A percentile compares a stretch with the other conserved stretches of the same genome.
These are phyloP conservation scores for Litchi chinensis DNA, from an alignment of 345 rosid genomes.

Conservation along the genomic window DNA sequence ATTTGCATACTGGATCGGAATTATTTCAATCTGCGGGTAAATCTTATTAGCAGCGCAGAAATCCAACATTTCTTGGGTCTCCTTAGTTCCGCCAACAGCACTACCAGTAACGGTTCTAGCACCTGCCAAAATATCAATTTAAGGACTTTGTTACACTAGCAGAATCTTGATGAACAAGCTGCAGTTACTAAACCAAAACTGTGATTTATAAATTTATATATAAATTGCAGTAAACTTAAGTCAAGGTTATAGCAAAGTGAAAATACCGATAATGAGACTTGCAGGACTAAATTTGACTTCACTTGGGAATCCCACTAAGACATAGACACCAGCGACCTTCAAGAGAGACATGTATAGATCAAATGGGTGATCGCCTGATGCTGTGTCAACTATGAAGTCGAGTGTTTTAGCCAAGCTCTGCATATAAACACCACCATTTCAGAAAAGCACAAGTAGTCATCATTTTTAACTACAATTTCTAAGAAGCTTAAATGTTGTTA, in stretches of 20 bases:
- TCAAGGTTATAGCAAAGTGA: background rate
- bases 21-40: slow-evolving; percentile 68
- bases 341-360: slow-evolving; percentile 80
- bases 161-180: background rate
- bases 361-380: slow-evolving; percentile 87
- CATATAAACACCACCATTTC: slow-evolving; percentile 17
- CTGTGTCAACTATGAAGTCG: slow-evolving; percentile 80
- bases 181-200: background rate
- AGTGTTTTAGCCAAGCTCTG: slow-evolving; percentile 67
- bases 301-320: slow-evolving; percentile 78
- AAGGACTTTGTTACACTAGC: background rate
- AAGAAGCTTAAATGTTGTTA: slow-evolving; percentile 20
- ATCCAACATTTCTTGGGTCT: slow-evolving; percentile 79
- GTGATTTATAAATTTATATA: background rate
- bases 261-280: slow-evolving; percentile 58
- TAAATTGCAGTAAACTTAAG: slow-evolving; percentile 9
- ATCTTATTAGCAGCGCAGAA: slow-evolving; percentile 72
- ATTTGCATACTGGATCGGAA: slow-evolving; percentile 66
- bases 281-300: slow-evolving; percentile 82
- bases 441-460: background rate
- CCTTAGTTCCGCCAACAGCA: slow-evolving; percentile 63
- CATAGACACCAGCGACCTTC: slow-evolving; percentile 68
- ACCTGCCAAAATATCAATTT: slow-evolving; percentile 45
- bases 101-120: slow-evolving; percentile 68
- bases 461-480: background rate